These are phyloP conservation scores for Prunus mira DNA, from an alignment of 306 rosid genomes.

Conservation along the genomic window DNA sequence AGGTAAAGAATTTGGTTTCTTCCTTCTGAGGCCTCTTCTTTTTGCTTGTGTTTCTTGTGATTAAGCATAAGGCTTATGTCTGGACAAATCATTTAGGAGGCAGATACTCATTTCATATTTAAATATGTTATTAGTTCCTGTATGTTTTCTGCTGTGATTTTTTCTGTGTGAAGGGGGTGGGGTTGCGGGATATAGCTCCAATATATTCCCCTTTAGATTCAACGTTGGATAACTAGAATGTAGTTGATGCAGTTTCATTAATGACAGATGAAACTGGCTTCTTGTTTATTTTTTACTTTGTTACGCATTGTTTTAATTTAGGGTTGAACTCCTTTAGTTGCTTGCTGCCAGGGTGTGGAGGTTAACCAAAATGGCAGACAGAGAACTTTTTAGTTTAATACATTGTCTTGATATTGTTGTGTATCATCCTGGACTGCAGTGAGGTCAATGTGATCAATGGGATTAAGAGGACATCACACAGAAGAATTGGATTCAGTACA, in stretches of 20 bases:
- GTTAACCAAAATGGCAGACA: neutral
- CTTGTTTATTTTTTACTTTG: neutral
- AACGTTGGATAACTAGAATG: neutral
- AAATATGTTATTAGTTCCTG: neutral
- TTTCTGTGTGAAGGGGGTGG: neutral
- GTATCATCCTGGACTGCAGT: neutral
- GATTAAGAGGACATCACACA: neutral
- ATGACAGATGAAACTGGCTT: neutral
- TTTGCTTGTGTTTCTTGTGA: neutral
- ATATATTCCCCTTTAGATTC: neutral
- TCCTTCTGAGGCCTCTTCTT: neutral
- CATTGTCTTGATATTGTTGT: neutral
- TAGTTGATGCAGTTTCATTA: neutral
- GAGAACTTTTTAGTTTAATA: neutral
- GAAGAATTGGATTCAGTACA: neutral
- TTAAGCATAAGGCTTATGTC: neutral
- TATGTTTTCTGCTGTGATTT: neutral
- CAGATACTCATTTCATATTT: neutral
- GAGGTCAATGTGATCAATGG: neutral
- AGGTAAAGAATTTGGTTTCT: slow-evolving; percentile 53
- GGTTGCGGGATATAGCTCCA: too few species aligned
- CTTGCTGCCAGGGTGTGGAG: neutral
- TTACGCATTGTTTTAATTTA: neutral
- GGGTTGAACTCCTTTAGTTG: neutral
- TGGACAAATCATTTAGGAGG: neutral